Base-by-base conservation (phyloP, 345 rosid genomes). In the Ailanthus altissimus region DNA sequence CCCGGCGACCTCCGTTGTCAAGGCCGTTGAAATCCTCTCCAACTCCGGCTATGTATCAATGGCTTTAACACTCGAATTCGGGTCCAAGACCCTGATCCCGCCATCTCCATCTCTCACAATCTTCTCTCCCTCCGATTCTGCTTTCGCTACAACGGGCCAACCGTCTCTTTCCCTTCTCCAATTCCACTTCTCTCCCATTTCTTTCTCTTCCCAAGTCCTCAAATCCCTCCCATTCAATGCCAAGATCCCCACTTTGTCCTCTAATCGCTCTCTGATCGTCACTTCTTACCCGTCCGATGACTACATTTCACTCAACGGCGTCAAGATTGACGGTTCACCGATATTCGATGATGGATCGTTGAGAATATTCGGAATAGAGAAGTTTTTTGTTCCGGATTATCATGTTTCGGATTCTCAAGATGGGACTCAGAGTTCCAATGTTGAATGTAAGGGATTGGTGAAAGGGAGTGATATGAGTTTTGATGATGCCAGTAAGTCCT, bases 81-180 rank as follows among this genome's bases (percentile, higher is more conserved):
- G 67, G 53, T 57, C 74, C 59, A 68, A 65, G 50, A 43, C 42
- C 59, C 7, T 81, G 11, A 14, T 75, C 67, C 79, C 81, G 9
- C 66, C 13, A 5, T 50, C 81, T 28, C 57, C 42, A 1, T 77
- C 72, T 28, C 85, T 86, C 65, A 86, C 89, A 68, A 78, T 86
- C 45, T 86, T 86, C 73, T 23, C 81, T 58, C 84, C 89, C 1
- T 18, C 79, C 0, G 89, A 86, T n/a, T 15, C 81, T 10, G 71
- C 67, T 3, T 86, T 86, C 57, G 26, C 82, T 14, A 25, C 64
- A 3, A 75, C 68, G 0, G 85, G 85, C 61, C 89, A 86, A 3
- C 89, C 87, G 6, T 63, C 89, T 6, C 80, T 86, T 23, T 60
- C 75, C 46, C 87, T 79, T 16, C 81, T 86, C n/a, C 81, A 40